phyloP scores from a whole-genome alignment of 495 filamentous ascomycete genomes.

The Xanthoparmelia taractica region DNA sequence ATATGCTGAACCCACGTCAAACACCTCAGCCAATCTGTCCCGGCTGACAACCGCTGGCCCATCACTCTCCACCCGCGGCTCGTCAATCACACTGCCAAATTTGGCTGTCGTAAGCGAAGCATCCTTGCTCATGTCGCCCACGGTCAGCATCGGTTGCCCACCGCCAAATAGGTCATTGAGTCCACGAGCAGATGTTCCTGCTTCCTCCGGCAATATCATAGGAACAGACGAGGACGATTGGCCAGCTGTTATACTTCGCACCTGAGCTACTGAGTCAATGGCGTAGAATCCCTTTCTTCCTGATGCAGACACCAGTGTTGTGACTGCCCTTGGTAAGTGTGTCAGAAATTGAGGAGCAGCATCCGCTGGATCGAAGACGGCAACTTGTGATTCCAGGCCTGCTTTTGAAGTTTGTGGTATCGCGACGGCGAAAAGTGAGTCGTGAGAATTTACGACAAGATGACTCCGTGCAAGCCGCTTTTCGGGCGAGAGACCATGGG shows the following conservation, averaged over 20 bases:
- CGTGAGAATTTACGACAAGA: constrained; percentile 51
- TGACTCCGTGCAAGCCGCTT: constrained; percentile 41
- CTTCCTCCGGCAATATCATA: constrained; percentile 34
- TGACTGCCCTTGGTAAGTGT: constrained; percentile 42
- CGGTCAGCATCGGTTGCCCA: constrained; percentile 34
- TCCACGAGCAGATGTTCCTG: constrained; percentile 42
- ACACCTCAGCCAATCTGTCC: constrained; percentile 63
- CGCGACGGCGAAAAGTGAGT: constrained; percentile 51
- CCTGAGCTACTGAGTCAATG: constrained; percentile 50
- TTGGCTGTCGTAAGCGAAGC: constrained; percentile 35
- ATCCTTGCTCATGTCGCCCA: constrained; percentile 28
- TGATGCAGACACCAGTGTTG: constrained; percentile 45
- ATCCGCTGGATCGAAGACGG: constrained; percentile 47
- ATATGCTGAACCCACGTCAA: constrained; percentile 64
- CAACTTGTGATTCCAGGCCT: constrained; percentile 38
- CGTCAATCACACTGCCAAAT: constrained; percentile 26
- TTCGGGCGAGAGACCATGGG: constrained; percentile 26
- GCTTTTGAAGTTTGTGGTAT: constrained; percentile 31
- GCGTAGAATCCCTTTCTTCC: constrained; percentile 35
- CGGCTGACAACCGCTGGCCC: constrained; percentile 49
- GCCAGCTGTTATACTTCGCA: constrained; percentile 44
- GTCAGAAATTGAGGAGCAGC: constrained; percentile 43
- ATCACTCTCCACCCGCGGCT: constrained; percentile 31
- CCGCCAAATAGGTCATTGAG: constrained; percentile 43
- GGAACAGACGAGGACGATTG: constrained; percentile 39